Evolutionary conservation across 768 basidiomycete genomes (phyloP).

Genomic region (Clitopilus hobsonii): DNA sequence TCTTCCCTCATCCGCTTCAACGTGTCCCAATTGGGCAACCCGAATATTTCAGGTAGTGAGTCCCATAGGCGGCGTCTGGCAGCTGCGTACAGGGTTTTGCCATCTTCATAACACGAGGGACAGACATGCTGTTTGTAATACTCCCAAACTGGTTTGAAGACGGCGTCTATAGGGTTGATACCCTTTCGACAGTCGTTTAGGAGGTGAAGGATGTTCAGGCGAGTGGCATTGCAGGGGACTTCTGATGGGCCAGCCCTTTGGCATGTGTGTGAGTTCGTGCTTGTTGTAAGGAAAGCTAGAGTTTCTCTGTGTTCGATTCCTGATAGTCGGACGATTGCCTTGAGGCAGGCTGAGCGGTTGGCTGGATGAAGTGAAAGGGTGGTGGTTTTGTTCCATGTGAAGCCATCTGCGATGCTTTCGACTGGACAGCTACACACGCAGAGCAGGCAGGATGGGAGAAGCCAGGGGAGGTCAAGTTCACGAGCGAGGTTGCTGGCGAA

Average conservation of each 20-base stretch:
- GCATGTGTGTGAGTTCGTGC: not conserved
- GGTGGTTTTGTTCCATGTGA: constrained; percentile 20
- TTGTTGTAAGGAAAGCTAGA: constrained; percentile 4
- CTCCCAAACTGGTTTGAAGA: not conserved
- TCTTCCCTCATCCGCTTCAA: not conserved
- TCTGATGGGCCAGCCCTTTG: not conserved
- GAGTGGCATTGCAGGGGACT: not conserved
- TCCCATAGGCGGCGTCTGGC: constrained; percentile 4
- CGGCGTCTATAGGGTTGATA: not conserved
- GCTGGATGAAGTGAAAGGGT: not conserved
- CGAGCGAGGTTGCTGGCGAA: constrained; percentile 27
- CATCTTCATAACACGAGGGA: constrained; percentile 1
- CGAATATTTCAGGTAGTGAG: constrained; percentile 3
- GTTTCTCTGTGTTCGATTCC: constrained; percentile 5
- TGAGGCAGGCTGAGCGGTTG: constrained; percentile 4
- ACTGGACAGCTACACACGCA: constrained; percentile 32
- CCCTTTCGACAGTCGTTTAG: not conserved
- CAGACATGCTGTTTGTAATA: not conserved
- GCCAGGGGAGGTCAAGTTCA: constrained; percentile 28
- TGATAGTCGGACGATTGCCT: constrained; percentile 3
- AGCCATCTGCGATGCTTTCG: constrained; percentile 30
- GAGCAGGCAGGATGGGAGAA: constrained; percentile 31
- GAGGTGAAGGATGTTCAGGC: constrained; percentile 1
- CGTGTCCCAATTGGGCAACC: constrained; percentile 2
- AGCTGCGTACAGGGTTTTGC: not conserved